Conservation (phyloP, 2,329 filamentous ascomycete genomes). For the Didymella pinodella region DNA sequence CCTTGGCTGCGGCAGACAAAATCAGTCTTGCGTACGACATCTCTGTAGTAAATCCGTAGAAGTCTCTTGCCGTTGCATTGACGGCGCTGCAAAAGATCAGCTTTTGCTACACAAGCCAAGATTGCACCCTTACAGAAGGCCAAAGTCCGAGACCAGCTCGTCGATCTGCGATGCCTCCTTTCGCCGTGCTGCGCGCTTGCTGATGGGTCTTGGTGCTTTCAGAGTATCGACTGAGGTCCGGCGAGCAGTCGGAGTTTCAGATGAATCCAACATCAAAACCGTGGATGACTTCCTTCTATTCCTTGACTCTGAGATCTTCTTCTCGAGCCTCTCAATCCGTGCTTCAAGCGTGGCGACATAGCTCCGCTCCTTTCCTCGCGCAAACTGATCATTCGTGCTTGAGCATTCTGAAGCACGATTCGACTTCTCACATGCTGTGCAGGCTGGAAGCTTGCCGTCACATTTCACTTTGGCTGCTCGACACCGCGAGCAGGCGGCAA, state of each 20-base stretch:
- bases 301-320: constrained; percentile 70
- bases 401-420: constrained; percentile 88
- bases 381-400: constrained; percentile 94
- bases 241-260: constrained; percentile 63
- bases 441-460: constrained; percentile 93
- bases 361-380: constrained; percentile 91
- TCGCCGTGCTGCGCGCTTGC: constrained; percentile 56
- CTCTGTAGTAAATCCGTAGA: constrained; percentile 84
- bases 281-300: constrained; percentile 77
- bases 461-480: constrained; percentile 97
- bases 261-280: constrained; percentile 67
- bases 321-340: constrained; percentile 86
- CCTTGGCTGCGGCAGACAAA: constrained; percentile 80
- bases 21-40: constrained; percentile 94
- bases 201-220: constrained; percentile 43
- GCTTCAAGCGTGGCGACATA: constrained; percentile 97
- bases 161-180: constrained; percentile 88
- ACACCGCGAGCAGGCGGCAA: constrained; percentile 82
- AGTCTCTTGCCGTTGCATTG: constrained; percentile 92
- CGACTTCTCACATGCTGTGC: constrained; percentile 92
- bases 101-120: neutral
- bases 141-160: constrained; percentile 91
- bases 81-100: constrained; percentile 70
- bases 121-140: constrained; percentile 72
- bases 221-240: constrained; percentile 48